Base-by-base conservation (phyloP, 2,329 filamentous ascomycete genomes). In the Xylaria polymorpha region DNA sequence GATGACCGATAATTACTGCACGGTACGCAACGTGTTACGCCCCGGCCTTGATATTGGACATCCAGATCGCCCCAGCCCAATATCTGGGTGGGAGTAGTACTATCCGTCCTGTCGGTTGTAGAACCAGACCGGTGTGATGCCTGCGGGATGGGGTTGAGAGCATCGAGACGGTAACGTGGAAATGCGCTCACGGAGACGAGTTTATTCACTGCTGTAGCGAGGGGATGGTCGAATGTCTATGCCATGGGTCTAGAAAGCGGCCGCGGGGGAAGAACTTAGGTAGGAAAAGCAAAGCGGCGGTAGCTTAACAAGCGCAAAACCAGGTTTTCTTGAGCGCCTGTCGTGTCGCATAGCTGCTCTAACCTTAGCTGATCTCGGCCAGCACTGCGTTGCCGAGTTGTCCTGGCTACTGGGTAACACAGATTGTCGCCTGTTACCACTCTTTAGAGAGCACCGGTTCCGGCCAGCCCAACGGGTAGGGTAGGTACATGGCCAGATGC, bases 381-480 rank as follows among this genome's bases (percentile, higher is more conserved):
- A 35, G 25, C 18, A 2, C 15, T 14, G 29, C 50, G n/a, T n/a
- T n/a, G n/a, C n/a, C 32, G 32, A 56, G 51, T 56, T 61, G 64
- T 50, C 64, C 48, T 61, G 61, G 10, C 50, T 64, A 57, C 60
- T 56, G 64, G 25, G 66, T 51, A 41, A 61, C 57, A 64, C 64
- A 46, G 59, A 61, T 61, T 41, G 46, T 60, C 61, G 35, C 43
- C 61, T 59, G 65, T 39, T 43, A 41, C 51, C 48, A 32, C 15
- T 39, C 48, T 37, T 29, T 29, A 4, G 51, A 64, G 43, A 37
- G 9, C 8, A 39, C 67, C 46, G 59, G 67, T 69, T 62, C 63
- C 67, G 58, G 56, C 5, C 15, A 25, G 46, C 35, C 44, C n/a
- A 50, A 15, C 56, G 48, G 60, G 35, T 48, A 46, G 48, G 60